Evolutionary conservation across 176 grass and related monocot species (phyloP).

Genomic region (Aegilops tauschii): DNA sequence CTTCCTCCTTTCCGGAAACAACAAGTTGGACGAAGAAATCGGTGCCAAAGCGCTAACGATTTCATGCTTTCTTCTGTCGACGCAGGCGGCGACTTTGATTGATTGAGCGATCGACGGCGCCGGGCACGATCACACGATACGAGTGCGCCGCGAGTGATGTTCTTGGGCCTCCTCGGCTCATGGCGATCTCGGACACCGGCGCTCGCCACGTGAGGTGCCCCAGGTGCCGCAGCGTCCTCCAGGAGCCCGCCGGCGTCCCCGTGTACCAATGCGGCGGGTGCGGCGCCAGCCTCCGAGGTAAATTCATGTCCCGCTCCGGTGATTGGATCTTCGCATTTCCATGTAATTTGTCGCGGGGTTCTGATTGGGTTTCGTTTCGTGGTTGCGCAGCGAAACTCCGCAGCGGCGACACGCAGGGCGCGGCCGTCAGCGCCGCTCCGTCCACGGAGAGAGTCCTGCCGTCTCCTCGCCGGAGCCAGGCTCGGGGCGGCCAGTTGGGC

Average conservation of each 20-base stretch:
- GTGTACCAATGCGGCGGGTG: slow-evolving; percentile 91
- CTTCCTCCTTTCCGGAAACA: too few relatives aligned
- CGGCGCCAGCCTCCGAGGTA: slow-evolving; percentile 65
- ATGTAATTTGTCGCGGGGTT: neutral
- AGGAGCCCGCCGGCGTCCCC: slow-evolving; percentile 46
- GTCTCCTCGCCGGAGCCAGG: slow-evolving; percentile 4
- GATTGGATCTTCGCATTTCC: neutral
- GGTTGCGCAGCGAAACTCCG: slow-evolving; percentile 48
- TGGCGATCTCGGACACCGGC: slow-evolving; percentile 40
- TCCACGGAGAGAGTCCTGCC: neutral
- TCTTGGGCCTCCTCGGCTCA: slow-evolving; percentile 21
- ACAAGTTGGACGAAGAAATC: neutral
- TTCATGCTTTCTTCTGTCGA: neutral
- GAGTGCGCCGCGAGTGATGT: neutral
- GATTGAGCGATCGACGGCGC: neutral
- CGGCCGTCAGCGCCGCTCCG: neutral
- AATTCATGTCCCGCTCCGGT: neutral
- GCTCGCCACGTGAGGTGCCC: slow-evolving; percentile 70
- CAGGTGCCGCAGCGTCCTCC: slow-evolving; percentile 52
- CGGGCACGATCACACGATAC: too few relatives aligned
- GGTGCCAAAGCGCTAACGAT: neutral
- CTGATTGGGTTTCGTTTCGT: slow-evolving; percentile 22
- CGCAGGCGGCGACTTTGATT: neutral
- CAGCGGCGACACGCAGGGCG: neutral
- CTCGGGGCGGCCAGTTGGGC: neutral